Conservation (phyloP, 23 red algal genomes). For the Rhodosorus marinus region DNA sequence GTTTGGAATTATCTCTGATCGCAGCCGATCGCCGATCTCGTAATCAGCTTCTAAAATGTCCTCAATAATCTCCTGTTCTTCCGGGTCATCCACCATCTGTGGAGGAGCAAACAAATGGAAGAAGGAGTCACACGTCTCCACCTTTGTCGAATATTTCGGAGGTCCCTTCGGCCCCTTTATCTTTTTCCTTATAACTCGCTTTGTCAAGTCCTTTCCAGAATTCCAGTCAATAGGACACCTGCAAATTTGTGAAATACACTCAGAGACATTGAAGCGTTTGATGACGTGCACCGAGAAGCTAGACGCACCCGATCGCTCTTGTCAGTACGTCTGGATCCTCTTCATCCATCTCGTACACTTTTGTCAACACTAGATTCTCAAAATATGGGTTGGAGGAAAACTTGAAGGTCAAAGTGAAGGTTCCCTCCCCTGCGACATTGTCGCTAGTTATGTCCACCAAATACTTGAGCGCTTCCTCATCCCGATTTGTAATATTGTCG, state of each 20-base stretch:
- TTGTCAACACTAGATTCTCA: constrained; percentile 17
- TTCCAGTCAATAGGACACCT: constrained; percentile 35
- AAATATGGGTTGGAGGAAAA: constrained; percentile 44
- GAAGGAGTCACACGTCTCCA: constrained; percentile 32
- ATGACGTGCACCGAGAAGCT: too few relatives aligned
- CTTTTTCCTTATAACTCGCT: constrained; percentile 22
- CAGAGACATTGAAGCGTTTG: too few relatives aligned
- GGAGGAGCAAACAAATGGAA: constrained; percentile 73
- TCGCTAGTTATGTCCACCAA: neutral
- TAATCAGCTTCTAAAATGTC: neutral
- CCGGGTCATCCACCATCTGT: neutral
- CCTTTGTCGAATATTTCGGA: neutral
- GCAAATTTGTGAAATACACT: too few relatives aligned
- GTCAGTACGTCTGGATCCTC: constrained; percentile 5
- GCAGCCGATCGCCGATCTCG: neutral
- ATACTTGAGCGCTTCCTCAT: constrained; percentile 1
- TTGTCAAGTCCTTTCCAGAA: constrained; percentile 34
- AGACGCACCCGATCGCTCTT: neutral
- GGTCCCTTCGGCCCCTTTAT: neutral
- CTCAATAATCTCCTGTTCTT: neutral
- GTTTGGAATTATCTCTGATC: neutral
- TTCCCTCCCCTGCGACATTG: neutral
- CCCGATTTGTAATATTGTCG: neutral
- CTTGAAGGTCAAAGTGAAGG: constrained; percentile 18
- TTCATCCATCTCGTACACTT: constrained; percentile 33